Conservation (phyloP, 495 filamentous ascomycete species). For the Xylaria flabelliformis region DNA sequence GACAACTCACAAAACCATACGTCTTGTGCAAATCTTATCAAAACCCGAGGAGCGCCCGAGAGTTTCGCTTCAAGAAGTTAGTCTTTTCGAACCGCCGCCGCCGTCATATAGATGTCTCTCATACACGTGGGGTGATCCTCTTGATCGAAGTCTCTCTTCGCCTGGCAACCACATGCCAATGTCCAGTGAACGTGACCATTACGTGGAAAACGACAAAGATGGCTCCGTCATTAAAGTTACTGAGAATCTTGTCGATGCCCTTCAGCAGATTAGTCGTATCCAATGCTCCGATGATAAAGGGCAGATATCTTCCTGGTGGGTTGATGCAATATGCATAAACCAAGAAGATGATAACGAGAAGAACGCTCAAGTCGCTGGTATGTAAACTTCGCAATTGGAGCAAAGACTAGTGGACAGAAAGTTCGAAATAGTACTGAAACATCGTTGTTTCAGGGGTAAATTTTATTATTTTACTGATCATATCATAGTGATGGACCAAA, state of each 20-base stretch:
- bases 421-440: background rate
- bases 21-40: background rate
- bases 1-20: background rate
- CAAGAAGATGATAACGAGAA: conserved; percentile 21
- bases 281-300: background rate
- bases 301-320: conserved; percentile 5
- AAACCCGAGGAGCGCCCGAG: background rate
- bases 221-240: background rate
- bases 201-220: conserved; percentile 8
- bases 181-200: background rate
- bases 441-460: background rate
- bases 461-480: background rate
- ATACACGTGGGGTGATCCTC: conserved; percentile 41
- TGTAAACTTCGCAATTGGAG: background rate
- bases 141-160: conserved; percentile 15
- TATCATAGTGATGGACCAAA: conserved; percentile 33
- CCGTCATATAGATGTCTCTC: conserved; percentile 42
- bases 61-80: background rate
- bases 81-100: conserved; percentile 2
- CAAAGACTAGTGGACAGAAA: background rate
- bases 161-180: background rate
- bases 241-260: background rate
- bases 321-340: conserved; percentile 41
- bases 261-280: conserved; percentile 3
- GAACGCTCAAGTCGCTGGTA: background rate